Base-by-base conservation (phyloP, 164 flowering plant species). In the Houttuynia cordata region DNA sequence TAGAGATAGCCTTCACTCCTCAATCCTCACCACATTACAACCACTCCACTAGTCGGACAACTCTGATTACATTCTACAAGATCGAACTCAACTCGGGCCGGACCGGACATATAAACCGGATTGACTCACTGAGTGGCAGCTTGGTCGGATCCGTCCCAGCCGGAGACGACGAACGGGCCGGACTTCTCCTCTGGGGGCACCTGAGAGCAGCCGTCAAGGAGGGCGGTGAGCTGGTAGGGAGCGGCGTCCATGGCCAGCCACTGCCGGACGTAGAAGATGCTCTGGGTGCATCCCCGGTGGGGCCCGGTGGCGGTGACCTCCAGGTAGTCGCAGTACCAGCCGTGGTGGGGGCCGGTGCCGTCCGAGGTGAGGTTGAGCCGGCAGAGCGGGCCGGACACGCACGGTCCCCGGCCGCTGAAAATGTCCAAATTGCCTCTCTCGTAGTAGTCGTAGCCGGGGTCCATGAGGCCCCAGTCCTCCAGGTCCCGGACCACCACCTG, bases 261-360 rank as follows among this genome's bases (percentile, higher is more conserved):
- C 67, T 69, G 86, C 6, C 79, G 70, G 7, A 86, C 84, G 15
- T 75, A 58, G 66, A 83, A 86, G 24, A 61, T 19, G 39, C 75
- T 55, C 63, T 83, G 72, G 37, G 62, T 55, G 49, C 87, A 86
- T 0, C 10, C 51, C 41, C 23, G 67, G 57, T 83, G 83, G 7
- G 79, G 75, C 22, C 88, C 88, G 8, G 92, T 75, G 19, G 79
- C 50, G 0, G 87, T 80, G 30, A 86, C 87, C 67, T 86, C 81
- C 10, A 86, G 64, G 61, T 80, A 83, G 17, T 82, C 72, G 30
- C 76, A 71, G 61, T 69, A 83, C 93, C 89, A 86, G 7, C 95
- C 85, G 18, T 69, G 89, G 72, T 78, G 81, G 9, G 30, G 3
- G 0, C 89, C 87, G 0, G 77, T 49, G 0, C 89, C 91, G 61